Evolutionary conservation across 768 basidiomycete species (phyloP).

Genomic region (Pleurotus salmoneostramineus): DNA sequence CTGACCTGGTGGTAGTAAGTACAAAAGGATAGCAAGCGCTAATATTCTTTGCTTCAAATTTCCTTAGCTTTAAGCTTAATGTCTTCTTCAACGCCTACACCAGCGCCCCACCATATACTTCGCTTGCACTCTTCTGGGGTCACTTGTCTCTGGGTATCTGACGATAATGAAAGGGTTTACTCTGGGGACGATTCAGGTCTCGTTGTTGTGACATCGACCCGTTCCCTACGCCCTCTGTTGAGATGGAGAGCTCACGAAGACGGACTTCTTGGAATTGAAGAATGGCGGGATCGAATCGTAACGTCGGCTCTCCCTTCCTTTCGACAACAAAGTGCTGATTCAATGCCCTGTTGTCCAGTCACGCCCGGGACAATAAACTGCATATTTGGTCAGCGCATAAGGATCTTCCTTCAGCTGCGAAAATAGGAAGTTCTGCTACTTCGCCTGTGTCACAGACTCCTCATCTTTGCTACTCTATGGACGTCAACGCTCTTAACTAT

Average conservation of each 20-base stretch:
- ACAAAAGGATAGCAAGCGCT: no score
- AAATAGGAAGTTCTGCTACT: conserved; percentile 56
- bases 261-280: conserved; percentile 73
- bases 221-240: conserved; percentile 66
- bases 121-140: conserved; percentile 69
- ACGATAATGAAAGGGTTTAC: conserved; percentile 77
- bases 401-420: conserved; percentile 35
- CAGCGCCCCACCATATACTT: conserved; percentile 70
- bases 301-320: conserved; percentile 55
- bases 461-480: conserved; percentile 60
- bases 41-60: not conserved
- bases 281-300: conserved; percentile 62
- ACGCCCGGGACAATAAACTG: conserved; percentile 83
- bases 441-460: conserved; percentile 47
- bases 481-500: conserved; percentile 92
- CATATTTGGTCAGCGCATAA: conserved; percentile 64
- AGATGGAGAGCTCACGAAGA: conserved; percentile 80
- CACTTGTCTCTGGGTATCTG: conserved; percentile 56
- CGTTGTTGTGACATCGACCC: conserved; percentile 75
- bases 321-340: not conserved
- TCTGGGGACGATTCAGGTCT: conserved; percentile 81
- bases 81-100: conserved; percentile 27
- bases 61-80: not conserved
- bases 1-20: not conserved
- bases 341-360: conserved; percentile 38